Percentiles rank a stretch among this genome's conserved stretches.
Conservation (phyloP, 768 basidiomycete species). For the Tylopilus cervinicoccineus region DNA sequence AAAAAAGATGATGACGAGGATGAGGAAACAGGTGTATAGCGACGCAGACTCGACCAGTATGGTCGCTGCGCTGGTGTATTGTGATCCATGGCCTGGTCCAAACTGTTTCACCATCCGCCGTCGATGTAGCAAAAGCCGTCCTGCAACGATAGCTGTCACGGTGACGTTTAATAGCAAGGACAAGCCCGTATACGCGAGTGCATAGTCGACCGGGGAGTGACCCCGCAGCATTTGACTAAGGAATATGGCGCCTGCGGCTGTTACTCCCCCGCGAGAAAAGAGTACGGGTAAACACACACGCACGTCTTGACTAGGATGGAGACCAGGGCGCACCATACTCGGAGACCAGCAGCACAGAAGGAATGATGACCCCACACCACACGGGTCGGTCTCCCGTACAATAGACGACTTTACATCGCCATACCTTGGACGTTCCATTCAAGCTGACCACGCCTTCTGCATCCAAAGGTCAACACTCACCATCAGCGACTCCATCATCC, state of each 20-base stretch:
- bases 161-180: constrained; percentile 14
- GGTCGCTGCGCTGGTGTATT: constrained; percentile 8
- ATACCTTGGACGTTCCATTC: constrained; percentile 14
- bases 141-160: constrained; percentile 17
- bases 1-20: constrained; percentile 15
- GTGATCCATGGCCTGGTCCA: constrained; percentile 12
- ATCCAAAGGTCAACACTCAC: constrained; percentile 7
- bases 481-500: constrained; percentile 22
- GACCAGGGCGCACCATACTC: constrained; percentile 11
- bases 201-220: neutral
- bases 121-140: constrained; percentile 14
- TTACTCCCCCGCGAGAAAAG: neutral
- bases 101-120: constrained; percentile 8
- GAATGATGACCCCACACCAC: constrained; percentile 10
- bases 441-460: neutral
- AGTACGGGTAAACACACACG: neutral
- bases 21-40: constrained; percentile 11
- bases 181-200: constrained; percentile 5
- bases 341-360: constrained; percentile 1
- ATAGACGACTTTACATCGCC: constrained; percentile 21
- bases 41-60: constrained; percentile 21
- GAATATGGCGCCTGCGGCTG: constrained; percentile 8
- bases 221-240: neutral
- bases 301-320: neutral
- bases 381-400: constrained; percentile 3